Percentiles rank a stretch among this genome's conserved stretches.
Conservation (phyloP, 2,329 filamentous ascomycete species). For the Dactylellina drechsleri region DNA sequence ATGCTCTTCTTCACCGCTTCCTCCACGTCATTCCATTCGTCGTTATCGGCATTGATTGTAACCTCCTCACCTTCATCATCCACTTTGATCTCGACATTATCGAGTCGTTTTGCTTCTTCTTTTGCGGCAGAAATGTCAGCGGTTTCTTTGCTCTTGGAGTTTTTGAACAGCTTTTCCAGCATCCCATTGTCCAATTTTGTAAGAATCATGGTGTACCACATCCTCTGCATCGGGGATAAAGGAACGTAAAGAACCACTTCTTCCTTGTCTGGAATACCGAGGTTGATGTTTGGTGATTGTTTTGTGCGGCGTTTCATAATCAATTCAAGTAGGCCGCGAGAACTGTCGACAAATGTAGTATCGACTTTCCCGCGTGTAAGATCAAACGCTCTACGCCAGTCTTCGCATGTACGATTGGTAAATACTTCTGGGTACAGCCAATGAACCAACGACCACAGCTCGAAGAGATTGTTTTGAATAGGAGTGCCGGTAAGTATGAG, state of each 20-base stretch:
- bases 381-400: conserved; percentile 70
- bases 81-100: conserved; percentile 61
- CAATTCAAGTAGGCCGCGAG: conserved; percentile 67
- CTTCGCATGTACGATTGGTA: conserved; percentile 64
- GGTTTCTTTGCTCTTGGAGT: conserved; percentile 64
- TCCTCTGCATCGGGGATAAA: conserved; percentile 69
- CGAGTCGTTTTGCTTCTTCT: conserved; percentile 61
- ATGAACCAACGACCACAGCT: conserved; percentile 86
- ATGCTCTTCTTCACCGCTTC: conserved; percentile 64
- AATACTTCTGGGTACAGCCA: conserved; percentile 85
- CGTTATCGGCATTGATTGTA: conserved; percentile 58
- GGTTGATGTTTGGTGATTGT: conserved; percentile 66
- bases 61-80: conserved; percentile 60
- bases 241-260: conserved; percentile 70
- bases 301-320: conserved; percentile 72
- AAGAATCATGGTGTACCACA: conserved; percentile 70
- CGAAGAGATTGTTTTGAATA: conserved; percentile 91
- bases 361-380: conserved; percentile 68
- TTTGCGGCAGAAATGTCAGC: conserved; percentile 49
- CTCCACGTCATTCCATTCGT: conserved; percentile 65
- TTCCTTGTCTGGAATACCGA: conserved; percentile 69
- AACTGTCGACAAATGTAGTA: conserved; percentile 66
- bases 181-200: conserved; percentile 67
- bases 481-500: conserved; percentile 90
- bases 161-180: conserved; percentile 67